Evolutionary conservation across 768 basidiomycete genomes (phyloP).

Genomic region (Tephrocybe sp.): DNA sequence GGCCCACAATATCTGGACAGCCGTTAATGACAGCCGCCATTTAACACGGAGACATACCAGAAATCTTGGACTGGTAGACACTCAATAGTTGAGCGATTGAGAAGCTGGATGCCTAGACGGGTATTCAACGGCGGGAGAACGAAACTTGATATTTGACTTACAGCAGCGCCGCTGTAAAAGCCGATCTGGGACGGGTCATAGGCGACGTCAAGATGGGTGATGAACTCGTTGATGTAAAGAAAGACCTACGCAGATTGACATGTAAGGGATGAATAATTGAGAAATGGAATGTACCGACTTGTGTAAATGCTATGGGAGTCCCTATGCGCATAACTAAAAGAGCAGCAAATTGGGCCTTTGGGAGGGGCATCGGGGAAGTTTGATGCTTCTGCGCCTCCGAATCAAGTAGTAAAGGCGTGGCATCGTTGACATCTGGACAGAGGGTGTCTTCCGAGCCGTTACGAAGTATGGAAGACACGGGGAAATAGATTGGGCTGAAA

Average conservation of each 20-base stretch:
- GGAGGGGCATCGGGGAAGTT: constrained; percentile 43
- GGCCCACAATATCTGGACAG: constrained; percentile 53
- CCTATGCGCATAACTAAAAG: constrained; percentile 55
- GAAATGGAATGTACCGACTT: constrained; percentile 13
- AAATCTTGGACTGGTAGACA: constrained; percentile 64
- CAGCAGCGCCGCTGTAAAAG: constrained; percentile 69
- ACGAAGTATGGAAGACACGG: constrained; percentile 3
- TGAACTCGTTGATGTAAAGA: constrained; percentile 72
- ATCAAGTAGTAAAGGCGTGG: constrained; percentile 29
- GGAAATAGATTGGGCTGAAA: too few relatives aligned
- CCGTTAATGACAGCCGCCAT: constrained; percentile 5
- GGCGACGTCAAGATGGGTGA: constrained; percentile 54
- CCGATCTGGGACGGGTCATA: constrained; percentile 60
- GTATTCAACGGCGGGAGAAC: constrained; percentile 1
- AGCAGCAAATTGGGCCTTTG: constrained; percentile 50
- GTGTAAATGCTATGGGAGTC: constrained; percentile 53
- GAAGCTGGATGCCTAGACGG: constrained; percentile 61
- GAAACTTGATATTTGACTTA: too few relatives aligned
- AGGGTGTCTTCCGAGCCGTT: constrained; percentile 1
- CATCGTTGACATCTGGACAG: constrained; percentile 26
- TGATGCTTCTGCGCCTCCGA: constrained; percentile 32
- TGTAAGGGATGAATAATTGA: not conserved
- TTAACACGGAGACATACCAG: constrained; percentile 32
- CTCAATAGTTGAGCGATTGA: constrained; percentile 59
- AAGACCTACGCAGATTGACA: constrained; percentile 53